A percentile compares a stretch with the other conserved stretches of the same genome.
These are phyloP conservation scores for Pseudonitzschia multistriata DNA, from an alignment of 108 stramenopile species.

Conservation along the genomic window DNA sequence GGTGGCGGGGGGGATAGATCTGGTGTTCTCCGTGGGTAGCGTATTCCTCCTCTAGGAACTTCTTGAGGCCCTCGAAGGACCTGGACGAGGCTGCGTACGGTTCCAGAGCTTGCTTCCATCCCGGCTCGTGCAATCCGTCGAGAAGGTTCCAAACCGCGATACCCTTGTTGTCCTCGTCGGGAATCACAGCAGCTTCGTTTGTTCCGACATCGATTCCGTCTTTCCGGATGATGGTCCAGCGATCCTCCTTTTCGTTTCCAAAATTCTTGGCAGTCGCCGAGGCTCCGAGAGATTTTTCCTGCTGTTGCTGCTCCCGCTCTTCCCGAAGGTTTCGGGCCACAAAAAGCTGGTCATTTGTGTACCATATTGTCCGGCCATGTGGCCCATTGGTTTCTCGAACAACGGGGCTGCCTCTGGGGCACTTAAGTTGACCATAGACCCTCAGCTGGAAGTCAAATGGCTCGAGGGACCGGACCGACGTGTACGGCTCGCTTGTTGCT, in stretches of 20 bases:
- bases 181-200: not conserved
- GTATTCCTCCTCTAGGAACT: constrained; percentile 8
- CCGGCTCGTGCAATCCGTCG: constrained; percentile 43
- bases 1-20: constrained; percentile 54
- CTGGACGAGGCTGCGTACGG: not conserved
- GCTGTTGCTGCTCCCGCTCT: not conserved
- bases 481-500: no score
- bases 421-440: constrained; percentile 63
- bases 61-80: not conserved
- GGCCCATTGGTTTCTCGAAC: constrained; percentile 66
- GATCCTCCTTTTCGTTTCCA: constrained; percentile 6
- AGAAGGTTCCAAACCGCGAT: constrained; percentile 18
- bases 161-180: not conserved
- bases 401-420: constrained; percentile 56
- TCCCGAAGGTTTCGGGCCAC: constrained; percentile 38
- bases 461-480: constrained; percentile 13
- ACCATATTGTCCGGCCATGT: constrained; percentile 81
- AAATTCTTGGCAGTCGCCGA: not conserved
- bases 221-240: not conserved
- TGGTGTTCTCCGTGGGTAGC: not conserved
- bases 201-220: not conserved
- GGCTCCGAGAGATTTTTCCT: not conserved
- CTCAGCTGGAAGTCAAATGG: constrained; percentile 70
- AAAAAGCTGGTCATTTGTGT: constrained; percentile 68
- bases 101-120: constrained; percentile 55